These are phyloP conservation scores for Phytophthora cactorum DNA, from an alignment of 352 stramenopile species.

Conservation along the genomic window DNA sequence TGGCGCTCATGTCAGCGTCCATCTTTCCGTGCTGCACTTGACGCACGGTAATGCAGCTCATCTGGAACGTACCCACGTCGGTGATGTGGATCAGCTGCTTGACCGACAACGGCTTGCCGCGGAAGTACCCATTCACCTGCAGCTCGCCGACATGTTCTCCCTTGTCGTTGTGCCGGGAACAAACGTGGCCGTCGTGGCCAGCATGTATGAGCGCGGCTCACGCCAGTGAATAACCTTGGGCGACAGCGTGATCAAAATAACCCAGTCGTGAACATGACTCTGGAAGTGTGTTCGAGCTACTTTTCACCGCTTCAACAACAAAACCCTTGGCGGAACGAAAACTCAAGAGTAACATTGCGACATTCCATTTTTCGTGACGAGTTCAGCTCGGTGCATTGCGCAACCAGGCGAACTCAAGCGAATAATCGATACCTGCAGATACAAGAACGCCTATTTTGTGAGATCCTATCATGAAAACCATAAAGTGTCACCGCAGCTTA, in stretches of 20 bases:
- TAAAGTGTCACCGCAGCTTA: no score
- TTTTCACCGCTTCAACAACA: no score
- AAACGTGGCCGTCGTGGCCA: conserved; percentile 71
- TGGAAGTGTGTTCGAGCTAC: no score
- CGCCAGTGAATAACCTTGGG: conserved; percentile 90
- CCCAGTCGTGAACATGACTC: no score
- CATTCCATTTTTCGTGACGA: no score
- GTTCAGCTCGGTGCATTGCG: no score
- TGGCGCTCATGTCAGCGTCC: conserved; percentile 36
- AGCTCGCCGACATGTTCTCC: conserved; percentile 71
- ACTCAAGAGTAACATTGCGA: no score
- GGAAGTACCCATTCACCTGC: conserved; percentile 95
- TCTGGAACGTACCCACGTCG: conserved; percentile 94
- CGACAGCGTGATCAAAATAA: conserved; percentile 70
- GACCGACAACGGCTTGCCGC: conserved; percentile 93
- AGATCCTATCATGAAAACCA: no score
- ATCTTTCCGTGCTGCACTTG: conserved; percentile 52
- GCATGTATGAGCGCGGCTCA: conserved; percentile 87
- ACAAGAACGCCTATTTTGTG: no score
- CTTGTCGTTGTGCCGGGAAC: conserved; percentile 57
- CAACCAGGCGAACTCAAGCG: no score
- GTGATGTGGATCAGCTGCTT: conserved; percentile 98
- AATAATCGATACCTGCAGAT: no score
- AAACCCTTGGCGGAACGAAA: no score
- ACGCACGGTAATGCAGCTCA: conserved; percentile 78